These are phyloP conservation scores for Mycena sp. DNA, from an alignment of 1,284 basidiomycete species.

Conservation along the genomic window DNA sequence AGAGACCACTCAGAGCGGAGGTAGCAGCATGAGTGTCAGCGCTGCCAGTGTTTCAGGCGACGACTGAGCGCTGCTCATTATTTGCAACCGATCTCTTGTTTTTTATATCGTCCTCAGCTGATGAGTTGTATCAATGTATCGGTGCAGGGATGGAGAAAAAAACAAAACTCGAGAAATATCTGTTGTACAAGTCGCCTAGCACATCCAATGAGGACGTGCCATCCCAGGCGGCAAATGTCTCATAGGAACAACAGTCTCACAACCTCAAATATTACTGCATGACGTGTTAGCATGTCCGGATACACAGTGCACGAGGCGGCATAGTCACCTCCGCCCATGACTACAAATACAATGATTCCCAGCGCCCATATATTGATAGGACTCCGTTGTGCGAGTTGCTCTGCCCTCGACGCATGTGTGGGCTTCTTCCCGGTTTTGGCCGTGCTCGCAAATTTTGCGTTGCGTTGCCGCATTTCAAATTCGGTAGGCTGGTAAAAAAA, in stretches of 20 bases:
- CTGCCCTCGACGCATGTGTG: conserved; percentile 74
- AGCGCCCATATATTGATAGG: conserved; percentile 78
- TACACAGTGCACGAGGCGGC: neutral
- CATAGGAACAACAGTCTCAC: conserved; percentile 71
- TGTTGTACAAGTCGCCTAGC: conserved; percentile 22
- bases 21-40: conserved; percentile 63
- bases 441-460: conserved; percentile 79
- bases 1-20: conserved; percentile 43
- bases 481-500: conserved; percentile 63
- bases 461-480: conserved; percentile 83
- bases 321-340: conserved; percentile 78
- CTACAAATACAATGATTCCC: conserved; percentile 73
- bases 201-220: conserved; percentile 1
- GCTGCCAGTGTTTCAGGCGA: conserved; percentile 44
- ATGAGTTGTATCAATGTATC: conserved; percentile 13
- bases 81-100: conserved; percentile 1
- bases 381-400: conserved; percentile 73
- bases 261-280: conserved; percentile 80
- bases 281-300: no score
- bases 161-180: conserved; percentile 12
- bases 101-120: neutral
- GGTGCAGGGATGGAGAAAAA: conserved; percentile 1
- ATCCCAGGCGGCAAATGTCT: conserved; percentile 24
- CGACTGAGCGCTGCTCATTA: conserved; percentile 34
- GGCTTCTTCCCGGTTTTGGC: conserved; percentile 78